These are phyloP conservation scores for Colletotrichum sp. DNA, from an alignment of 2,329 filamentous ascomycete genomes.

Conservation along the genomic window DNA sequence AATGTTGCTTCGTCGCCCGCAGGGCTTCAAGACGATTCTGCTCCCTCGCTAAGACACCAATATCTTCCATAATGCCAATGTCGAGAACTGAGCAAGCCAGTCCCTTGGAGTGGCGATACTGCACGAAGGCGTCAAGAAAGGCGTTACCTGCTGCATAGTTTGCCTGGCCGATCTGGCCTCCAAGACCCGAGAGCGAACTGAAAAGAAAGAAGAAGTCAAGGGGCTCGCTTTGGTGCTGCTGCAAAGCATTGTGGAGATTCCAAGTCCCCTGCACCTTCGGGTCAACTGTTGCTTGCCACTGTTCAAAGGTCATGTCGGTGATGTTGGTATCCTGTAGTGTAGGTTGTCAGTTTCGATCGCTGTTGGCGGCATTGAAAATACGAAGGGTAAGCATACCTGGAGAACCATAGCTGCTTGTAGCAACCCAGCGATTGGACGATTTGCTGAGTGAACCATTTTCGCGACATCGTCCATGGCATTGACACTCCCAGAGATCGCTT, in stretches of 20 bases:
- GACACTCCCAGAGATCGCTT: conserved; percentile 37
- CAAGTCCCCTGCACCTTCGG: conserved; percentile 48
- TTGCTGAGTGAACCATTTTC: conserved; percentile 18
- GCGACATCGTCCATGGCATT: conserved; percentile 30
- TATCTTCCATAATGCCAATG: conserved; percentile 41
- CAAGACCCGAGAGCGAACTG: conserved; percentile 37
- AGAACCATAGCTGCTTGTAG: conserved; percentile 46
- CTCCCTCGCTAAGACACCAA: conserved; percentile 38
- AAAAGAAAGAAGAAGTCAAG: conserved; percentile 44
- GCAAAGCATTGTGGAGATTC: conserved; percentile 44
- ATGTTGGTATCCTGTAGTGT: conserved; percentile 24
- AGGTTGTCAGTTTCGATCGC: background rate
- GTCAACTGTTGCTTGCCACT: conserved; percentile 38
- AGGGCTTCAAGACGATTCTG: conserved; percentile 13
- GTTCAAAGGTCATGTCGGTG: conserved; percentile 38
- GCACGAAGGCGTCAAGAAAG: conserved; percentile 44
- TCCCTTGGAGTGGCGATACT: conserved; percentile 36
- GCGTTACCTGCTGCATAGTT: conserved; percentile 47
- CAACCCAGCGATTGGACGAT: conserved; percentile 40
- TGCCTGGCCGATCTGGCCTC: conserved; percentile 40
- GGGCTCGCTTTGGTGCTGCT: background rate
- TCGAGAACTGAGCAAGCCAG: conserved; percentile 44
- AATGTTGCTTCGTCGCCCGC: conserved; percentile 4
- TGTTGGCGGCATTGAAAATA: background rate
- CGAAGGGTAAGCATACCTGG: background rate